phyloP scores from a whole-genome alignment of 2,329 filamentous ascomycete genomes.

The Colletotrichum simmondsii region DNA sequence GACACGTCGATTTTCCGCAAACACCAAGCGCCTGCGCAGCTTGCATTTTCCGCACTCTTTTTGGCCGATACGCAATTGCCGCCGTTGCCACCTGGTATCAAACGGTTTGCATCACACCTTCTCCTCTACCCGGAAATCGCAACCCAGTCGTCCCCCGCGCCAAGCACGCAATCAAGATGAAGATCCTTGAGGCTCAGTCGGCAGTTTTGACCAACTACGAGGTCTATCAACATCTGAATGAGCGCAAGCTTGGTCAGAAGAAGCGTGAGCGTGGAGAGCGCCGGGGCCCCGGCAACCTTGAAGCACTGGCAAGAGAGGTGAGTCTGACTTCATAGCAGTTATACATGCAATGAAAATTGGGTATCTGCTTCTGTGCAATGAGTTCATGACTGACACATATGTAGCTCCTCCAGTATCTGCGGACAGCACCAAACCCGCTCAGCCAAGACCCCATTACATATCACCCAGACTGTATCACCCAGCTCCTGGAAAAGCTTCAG shows the following conservation, averaged over 20 bases:
- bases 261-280: constrained; percentile 47
- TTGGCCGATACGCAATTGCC: constrained; percentile 6
- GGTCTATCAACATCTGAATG: constrained; percentile 73
- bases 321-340: constrained; percentile 22
- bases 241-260: constrained; percentile 65
- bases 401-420: constrained; percentile 71
- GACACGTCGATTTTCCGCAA: constrained; percentile 23
- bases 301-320: constrained; percentile 74
- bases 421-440: constrained; percentile 64
- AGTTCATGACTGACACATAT: constrained; percentile 31
- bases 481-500: constrained; percentile 65
- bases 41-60: constrained; percentile 11
- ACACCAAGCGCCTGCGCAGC: constrained; percentile 8
- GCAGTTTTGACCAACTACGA: constrained; percentile 79
- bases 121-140: background rate
- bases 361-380: constrained; percentile 14
- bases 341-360: constrained; percentile 13
- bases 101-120: background rate
- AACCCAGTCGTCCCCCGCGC: background rate
- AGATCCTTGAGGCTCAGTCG: constrained; percentile 78
- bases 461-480: constrained; percentile 60
- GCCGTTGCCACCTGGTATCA: background rate
- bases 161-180: constrained; percentile 56
- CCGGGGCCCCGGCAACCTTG: constrained; percentile 66
- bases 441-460: constrained; percentile 66